Percentiles rank a stretch among this genome's conserved stretches.
Evolutionary conservation across 2,329 filamentous ascomycete genomes (phyloP).

Genomic region (Colletotrichum sp.): DNA sequence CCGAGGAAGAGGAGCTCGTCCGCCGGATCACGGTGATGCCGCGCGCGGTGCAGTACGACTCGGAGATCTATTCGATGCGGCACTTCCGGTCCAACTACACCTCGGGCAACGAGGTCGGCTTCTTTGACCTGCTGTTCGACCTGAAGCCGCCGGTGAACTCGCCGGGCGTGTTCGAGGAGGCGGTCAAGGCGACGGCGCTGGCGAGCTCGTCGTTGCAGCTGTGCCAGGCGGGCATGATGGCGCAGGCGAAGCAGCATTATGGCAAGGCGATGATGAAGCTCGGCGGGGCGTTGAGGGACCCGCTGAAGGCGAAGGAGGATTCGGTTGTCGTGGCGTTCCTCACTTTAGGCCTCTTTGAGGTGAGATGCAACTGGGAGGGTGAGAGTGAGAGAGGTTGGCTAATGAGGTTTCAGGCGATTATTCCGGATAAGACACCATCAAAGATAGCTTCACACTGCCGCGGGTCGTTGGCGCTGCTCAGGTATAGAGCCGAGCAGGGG

Average conservation of each 20-base stretch:
- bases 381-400: neutral
- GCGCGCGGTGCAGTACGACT: neutral
- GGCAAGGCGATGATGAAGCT: neutral
- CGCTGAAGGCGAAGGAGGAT: neutral
- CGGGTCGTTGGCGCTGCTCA: conserved; percentile 4
- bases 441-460: neutral
- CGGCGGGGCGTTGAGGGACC: neutral
- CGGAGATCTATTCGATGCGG: neutral
- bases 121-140: neutral
- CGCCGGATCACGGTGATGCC: neutral
- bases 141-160: conserved; percentile 20
- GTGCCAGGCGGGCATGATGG: conserved; percentile 6
- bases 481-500: conserved; percentile 7
- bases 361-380: neutral
- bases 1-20: neutral
- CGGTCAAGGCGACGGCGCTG: conserved; percentile 14
- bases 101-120: neutral
- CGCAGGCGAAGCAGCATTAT: neutral
- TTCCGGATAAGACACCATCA: neutral
- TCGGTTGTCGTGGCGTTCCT: neutral
- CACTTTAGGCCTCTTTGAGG: conserved; percentile 8
- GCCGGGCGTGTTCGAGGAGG: conserved; percentile 9
- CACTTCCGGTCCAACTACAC: conserved; percentile 6
- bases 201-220: neutral
- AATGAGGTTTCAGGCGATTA: neutral